phyloP scores from a whole-genome alignment of 768 basidiomycete species.

The Polyporus arcularius region DNA sequence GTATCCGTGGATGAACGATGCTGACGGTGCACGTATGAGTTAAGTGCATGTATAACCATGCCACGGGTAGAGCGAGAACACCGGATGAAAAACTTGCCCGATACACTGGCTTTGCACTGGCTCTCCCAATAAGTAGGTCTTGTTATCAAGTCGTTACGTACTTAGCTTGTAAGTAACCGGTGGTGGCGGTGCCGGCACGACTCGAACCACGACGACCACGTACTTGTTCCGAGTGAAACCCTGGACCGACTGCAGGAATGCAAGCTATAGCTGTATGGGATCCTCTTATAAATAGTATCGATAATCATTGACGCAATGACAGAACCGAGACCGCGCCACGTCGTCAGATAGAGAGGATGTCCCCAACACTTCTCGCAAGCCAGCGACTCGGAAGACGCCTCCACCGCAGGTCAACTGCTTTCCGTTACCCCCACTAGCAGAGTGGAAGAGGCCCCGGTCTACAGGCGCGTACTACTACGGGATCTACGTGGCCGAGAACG shows the following conservation, averaged over 20 bases:
- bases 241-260: too few relatives aligned
- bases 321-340: too few relatives aligned
- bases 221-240: too few relatives aligned
- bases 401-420: background rate
- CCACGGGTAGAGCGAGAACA: conserved; percentile 23
- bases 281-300: too few relatives aligned
- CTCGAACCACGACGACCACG: too few relatives aligned
- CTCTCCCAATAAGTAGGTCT: too few relatives aligned
- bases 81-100: conserved; percentile 95
- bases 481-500: background rate
- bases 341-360: background rate
- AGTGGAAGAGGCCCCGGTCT: background rate
- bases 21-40: conserved; percentile 31
- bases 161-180: too few relatives aligned
- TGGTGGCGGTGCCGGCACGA: too few relatives aligned
- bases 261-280: too few relatives aligned
- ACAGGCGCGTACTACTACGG: background rate
- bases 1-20: conserved; percentile 85
- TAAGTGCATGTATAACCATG: background rate
- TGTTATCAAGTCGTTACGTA: too few relatives aligned
- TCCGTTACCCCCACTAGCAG: background rate
- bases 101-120: conserved; percentile 75
- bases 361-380: background rate
- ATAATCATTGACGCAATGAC: too few relatives aligned
- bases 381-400: background rate